Percentiles rank a stretch among this genome's conserved stretches.
Evolutionary conservation across 768 basidiomycete genomes (phyloP).

Genomic region (Tulasnella sp.): DNA sequence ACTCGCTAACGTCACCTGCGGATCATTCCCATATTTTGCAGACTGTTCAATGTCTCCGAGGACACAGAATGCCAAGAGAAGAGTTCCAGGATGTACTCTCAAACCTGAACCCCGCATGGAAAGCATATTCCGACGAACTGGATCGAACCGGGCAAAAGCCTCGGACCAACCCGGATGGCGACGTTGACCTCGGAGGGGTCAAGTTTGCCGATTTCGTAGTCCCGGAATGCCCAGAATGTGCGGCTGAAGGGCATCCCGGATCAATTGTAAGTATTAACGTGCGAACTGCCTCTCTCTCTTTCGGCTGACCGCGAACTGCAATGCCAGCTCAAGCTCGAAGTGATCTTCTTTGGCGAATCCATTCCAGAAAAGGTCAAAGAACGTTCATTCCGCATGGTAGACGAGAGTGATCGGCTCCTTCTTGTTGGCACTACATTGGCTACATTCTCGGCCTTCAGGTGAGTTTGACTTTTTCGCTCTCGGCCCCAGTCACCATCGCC

Average conservation of each 20-base stretch:
- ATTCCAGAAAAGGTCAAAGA: slow-evolving; percentile 62
- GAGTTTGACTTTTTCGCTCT: slow-evolving; percentile 22
- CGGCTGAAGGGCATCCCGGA: slow-evolving; percentile 51
- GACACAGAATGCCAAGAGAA: slow-evolving; percentile 63
- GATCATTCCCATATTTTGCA: slow-evolving; percentile 35
- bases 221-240: slow-evolving; percentile 70
- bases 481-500: not conserved
- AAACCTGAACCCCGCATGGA: slow-evolving; percentile 73
- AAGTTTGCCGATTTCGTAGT: slow-evolving; percentile 74
- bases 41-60: slow-evolving; percentile 72
- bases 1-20: not conserved
- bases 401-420: slow-evolving; percentile 62
- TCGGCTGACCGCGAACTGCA: not conserved
- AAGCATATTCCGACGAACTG: slow-evolving; percentile 59
- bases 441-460: slow-evolving; percentile 90
- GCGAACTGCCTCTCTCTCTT: not conserved
- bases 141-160: slow-evolving; percentile 55
- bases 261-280: slow-evolving; percentile 50
- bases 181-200: slow-evolving; percentile 78
- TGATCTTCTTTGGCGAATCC: slow-evolving; percentile 89
- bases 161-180: slow-evolving; percentile 90
- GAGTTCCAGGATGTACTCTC: slow-evolving; percentile 73
- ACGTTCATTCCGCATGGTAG: slow-evolving; percentile 63
- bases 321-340: slow-evolving; percentile 67
- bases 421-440: slow-evolving; percentile 87